Evolutionary conservation across 108 stramenopile species (phyloP), one percentile per base, ranked within the genome.

Genomic region (Skeletonema tropicum): DNA sequence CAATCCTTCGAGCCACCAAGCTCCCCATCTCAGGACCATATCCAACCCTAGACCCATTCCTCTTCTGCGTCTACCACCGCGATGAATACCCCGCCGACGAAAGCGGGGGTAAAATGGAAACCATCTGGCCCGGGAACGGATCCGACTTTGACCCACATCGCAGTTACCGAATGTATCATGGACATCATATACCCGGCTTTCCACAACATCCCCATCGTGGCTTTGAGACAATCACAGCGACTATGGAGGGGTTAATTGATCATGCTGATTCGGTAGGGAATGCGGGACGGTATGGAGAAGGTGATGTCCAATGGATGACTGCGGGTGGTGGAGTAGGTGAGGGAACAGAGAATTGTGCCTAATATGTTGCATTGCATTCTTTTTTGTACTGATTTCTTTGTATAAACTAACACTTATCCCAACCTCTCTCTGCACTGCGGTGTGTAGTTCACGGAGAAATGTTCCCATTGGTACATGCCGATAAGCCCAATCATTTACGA

Each of bases 221-320:
- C 15, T 93, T 94, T 66, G 92, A 94, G 80, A 97, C 96, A 10
- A 86, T 97, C 30, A 97, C 96, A 5, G 85, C 88, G 10, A 91
- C 92, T 3, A 75, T 93, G 10, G 63, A 86, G 25, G 92, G 95
- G 25, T 21, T 83, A 11, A 86, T 97, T 58, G 90, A 93, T 58
- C 94, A 97, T 64, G 75, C 84, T 29, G 94, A 97, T 77, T 82
- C 75, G 30, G 36, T 84, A 23, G 94, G 94, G 3, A 93, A 93
- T 78, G 82, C 65, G 1, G 89, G 86, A 19, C 70, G 87, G 6
- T 90, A 89, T 76, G 92, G 92, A 9, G 45, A 74, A 29, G 89
- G 88, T 11, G 94, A 95, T 76, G 70, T 97, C 6, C 96, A 97
- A 79, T 95, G 93, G 94, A 93, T 97, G 94, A 95, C 94, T 3